Evolutionary conservation across 2,329 filamentous ascomycete genomes (phyloP).

Genomic region (Dryadomyces quercus-mongolicae): DNA sequence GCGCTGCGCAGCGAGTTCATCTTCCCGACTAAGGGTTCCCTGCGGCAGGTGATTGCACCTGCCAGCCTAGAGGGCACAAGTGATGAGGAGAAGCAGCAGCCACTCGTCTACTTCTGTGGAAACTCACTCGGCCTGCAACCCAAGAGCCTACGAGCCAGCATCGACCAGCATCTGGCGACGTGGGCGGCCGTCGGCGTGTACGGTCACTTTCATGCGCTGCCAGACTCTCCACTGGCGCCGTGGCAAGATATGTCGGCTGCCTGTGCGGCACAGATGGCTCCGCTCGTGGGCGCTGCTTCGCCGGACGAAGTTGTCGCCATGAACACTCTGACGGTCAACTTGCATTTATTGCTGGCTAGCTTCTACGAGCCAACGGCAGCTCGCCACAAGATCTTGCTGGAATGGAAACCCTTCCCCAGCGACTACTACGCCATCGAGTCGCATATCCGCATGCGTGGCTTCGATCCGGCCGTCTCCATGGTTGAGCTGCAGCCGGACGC

Average conservation of each 20-base stretch:
- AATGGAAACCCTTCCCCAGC: slow-evolving; percentile 82
- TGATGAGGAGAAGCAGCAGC: slow-evolving; percentile 21
- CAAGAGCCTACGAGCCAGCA: slow-evolving; percentile 48
- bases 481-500: slow-evolving; percentile 56
- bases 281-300: slow-evolving; percentile 57
- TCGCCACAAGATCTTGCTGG: slow-evolving; percentile 70
- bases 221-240: slow-evolving; percentile 52
- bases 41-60: slow-evolving; percentile 45
- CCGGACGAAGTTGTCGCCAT: slow-evolving; percentile 71
- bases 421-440: slow-evolving; percentile 82
- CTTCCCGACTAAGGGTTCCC: slow-evolving; percentile 61
- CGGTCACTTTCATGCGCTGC: slow-evolving; percentile 64
- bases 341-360: slow-evolving; percentile 72
- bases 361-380: slow-evolving; percentile 62
- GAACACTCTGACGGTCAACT: slow-evolving; percentile 73
- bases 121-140: slow-evolving; percentile 85
- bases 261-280: slow-evolving; percentile 56
- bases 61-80: background rate
- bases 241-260: slow-evolving; percentile 74
- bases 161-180: slow-evolving; percentile 64
- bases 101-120: slow-evolving; percentile 71
- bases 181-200: slow-evolving; percentile 79
- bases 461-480: slow-evolving; percentile 56
- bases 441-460: slow-evolving; percentile 60
- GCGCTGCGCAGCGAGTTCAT: slow-evolving; percentile 59